Evolutionary conservation across 2,329 filamentous ascomycete genomes (phyloP).

Genomic region (Pestalotiopsis sp.): DNA sequence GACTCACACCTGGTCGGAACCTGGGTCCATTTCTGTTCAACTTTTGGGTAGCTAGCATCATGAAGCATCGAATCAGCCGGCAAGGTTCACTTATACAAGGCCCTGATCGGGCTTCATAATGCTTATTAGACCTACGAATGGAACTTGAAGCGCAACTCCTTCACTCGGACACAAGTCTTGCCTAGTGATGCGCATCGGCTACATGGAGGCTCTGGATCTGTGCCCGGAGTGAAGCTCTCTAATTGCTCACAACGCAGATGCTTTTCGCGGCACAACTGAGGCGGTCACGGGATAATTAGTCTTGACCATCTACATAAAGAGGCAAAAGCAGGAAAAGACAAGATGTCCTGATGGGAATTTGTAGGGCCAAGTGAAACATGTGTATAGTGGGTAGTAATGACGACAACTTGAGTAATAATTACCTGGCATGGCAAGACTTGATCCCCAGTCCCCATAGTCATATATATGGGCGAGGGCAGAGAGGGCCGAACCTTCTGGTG

Average conservation of each 20-base stretch:
- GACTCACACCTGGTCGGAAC: slow-evolving; percentile 3
- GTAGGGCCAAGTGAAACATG: not conserved
- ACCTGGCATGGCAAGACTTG: slow-evolving; percentile 7
- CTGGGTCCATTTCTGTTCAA: slow-evolving; percentile 2
- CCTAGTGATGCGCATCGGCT: not conserved
- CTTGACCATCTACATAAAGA: not conserved
- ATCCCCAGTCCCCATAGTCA: slow-evolving; percentile 10
- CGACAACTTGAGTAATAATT: not conserved
- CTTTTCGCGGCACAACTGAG: slow-evolving; percentile 8
- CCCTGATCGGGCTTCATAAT: not conserved
- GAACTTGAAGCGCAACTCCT: slow-evolving; percentile 10
- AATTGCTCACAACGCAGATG: slow-evolving; percentile 6
- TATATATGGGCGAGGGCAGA: not conserved
- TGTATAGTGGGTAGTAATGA: not conserved
- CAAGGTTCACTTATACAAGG: not conserved
- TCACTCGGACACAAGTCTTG: slow-evolving; percentile 4
- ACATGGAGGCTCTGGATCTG: slow-evolving; percentile 1
- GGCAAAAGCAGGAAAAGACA: not conserved
- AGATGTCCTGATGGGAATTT: not conserved
- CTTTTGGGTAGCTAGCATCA: not conserved
- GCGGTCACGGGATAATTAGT: not conserved
- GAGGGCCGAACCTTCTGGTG: not conserved
- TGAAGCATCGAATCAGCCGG: not conserved
- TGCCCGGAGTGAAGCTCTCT: not conserved
- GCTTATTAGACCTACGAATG: not conserved